These are phyloP conservation scores for Prillingera fragicola DNA, from an alignment of 1,284 basidiomycete genomes.

Conservation along the genomic window DNA sequence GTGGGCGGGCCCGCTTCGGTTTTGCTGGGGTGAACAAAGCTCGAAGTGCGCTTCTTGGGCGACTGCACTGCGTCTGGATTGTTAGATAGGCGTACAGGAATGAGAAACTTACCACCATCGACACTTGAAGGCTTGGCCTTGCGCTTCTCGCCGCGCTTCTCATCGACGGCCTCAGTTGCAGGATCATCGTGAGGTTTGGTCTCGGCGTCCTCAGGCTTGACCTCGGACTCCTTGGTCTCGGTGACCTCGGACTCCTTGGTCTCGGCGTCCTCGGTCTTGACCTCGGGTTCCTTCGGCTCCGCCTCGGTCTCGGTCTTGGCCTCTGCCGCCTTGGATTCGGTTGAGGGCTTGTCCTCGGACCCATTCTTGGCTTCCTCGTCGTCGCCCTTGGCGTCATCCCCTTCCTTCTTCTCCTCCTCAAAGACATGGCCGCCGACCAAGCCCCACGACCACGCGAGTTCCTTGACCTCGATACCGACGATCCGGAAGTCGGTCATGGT, in stretches of 20 bases:
- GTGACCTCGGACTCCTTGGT: slow-evolving; percentile 19
- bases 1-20: slow-evolving; percentile 20
- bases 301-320: slow-evolving; percentile 12
- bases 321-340: slow-evolving; percentile 3
- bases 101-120: slow-evolving; percentile 36
- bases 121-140: slow-evolving; percentile 43
- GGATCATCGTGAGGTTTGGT: too few relatives aligned
- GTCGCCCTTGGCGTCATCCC: slow-evolving; percentile 18
- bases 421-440: slow-evolving; percentile 25
- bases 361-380: slow-evolving; percentile 6
- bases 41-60: slow-evolving; percentile 38
- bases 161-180: slow-evolving; percentile 20
- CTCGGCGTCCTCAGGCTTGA: slow-evolving; percentile 8
- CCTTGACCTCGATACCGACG: slow-evolving; percentile 69
- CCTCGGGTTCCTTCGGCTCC: slow-evolving; percentile 19
- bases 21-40: slow-evolving; percentile 40
- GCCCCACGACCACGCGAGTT: slow-evolving; percentile 50
- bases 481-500: slow-evolving; percentile 96
- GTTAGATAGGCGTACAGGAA: background rate
- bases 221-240: slow-evolving; percentile 7
- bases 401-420: slow-evolving; percentile 20
- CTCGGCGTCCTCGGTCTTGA: slow-evolving; percentile 8
- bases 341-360: slow-evolving; percentile 6
- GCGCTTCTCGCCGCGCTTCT: slow-evolving; percentile 43
- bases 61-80: slow-evolving; percentile 10